phyloP scores from a whole-genome alignment of 305 asterid genomes.

The Fraxinus baroniana region DNA sequence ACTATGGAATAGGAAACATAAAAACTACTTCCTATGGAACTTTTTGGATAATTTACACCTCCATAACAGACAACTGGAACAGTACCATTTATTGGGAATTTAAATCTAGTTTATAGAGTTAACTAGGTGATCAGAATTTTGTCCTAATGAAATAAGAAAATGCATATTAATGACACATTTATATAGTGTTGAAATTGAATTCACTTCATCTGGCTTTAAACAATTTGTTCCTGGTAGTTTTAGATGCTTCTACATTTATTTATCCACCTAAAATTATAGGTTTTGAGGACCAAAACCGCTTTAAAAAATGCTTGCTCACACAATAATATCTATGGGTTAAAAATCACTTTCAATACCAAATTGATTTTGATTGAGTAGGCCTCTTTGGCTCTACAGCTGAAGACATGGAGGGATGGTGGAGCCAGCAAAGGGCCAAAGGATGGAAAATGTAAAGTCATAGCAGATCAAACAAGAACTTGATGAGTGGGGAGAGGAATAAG shows the following conservation, averaged over 20 bases:
- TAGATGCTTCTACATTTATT: not conserved
- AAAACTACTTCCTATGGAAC: not conserved
- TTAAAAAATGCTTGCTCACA: not conserved
- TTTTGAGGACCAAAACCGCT: not conserved
- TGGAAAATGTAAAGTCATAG: not conserved
- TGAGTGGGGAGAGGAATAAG: not conserved
- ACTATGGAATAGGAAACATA: not conserved
- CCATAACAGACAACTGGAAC: not conserved
- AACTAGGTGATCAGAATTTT: not conserved
- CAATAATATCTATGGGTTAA: not conserved
- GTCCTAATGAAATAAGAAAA: not conserved
- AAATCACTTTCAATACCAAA: not conserved
- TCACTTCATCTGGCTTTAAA: not conserved
- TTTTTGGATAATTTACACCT: not conserved
- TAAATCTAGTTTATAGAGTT: not conserved
- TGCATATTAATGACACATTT: not conserved
- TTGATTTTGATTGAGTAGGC: not conserved
- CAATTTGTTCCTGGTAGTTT: not conserved
- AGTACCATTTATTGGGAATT: not conserved
- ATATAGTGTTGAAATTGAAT: not conserved
- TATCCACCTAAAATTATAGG: not conserved
- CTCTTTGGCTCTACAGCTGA: not conserved
- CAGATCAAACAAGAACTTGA: not conserved
- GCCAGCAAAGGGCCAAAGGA: not conserved
- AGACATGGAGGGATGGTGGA: not conserved